Percentiles rank a stretch among this genome's conserved stretches.
These are phyloP conservation scores for Oxytropis ochrocephala DNA, from an alignment of 306 rosid genomes.

Conservation along the genomic window DNA sequence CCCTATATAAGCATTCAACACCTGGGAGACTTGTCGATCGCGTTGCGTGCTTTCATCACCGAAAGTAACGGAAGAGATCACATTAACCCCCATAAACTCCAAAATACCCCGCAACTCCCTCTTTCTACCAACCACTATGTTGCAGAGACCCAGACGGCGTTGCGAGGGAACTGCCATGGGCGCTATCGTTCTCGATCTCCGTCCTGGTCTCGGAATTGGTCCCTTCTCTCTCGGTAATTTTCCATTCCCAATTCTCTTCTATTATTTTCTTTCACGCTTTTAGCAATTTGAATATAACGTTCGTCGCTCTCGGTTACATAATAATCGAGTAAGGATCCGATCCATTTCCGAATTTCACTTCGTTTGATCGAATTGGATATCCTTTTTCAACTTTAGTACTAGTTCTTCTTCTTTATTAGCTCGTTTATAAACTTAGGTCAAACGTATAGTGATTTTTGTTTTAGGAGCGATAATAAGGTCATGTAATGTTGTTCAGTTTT, in stretches of 20 bases:
- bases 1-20: conserved; percentile 18
- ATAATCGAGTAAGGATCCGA: background rate
- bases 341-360: background rate
- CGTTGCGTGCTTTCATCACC: conserved; percentile 17
- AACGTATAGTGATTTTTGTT: background rate
- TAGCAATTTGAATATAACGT: background rate
- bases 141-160: conserved; percentile 87
- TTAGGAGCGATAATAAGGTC: background rate
- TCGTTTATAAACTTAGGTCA: conserved; percentile 4
- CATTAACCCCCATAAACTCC: background rate
- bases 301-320: background rate
- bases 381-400: background rate
- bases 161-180: conserved; percentile 99
- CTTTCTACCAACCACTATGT: conserved; percentile 24
- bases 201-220: conserved; percentile 85
- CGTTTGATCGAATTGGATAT: background rate
- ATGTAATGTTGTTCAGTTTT: background rate
- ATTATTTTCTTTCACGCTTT: background rate
- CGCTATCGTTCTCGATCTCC: conserved; percentile 92
- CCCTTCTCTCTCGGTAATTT: conserved; percentile 77
- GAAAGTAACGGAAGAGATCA: conserved; percentile 32
- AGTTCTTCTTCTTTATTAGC: background rate
- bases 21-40: background rate
- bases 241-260: background rate
- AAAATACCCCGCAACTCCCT: background rate